phyloP scores from a whole-genome alignment of 2,329 filamentous ascomycete genomes.

The Pseudogymnoascus sp. region DNA sequence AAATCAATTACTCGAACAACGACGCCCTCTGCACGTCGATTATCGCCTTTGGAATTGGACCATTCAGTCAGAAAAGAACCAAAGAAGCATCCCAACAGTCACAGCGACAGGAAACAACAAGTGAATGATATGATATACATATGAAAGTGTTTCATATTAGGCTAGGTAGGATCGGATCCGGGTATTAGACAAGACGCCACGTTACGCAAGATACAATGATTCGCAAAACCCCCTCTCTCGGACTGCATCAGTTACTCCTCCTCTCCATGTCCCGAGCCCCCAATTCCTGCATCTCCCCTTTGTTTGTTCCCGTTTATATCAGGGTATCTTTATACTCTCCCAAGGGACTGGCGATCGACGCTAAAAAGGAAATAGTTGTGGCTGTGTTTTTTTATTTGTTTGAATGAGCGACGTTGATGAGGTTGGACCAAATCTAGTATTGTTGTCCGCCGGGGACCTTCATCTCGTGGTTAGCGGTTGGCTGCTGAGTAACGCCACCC shows the following conservation, averaged over 20 bases:
- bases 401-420: neutral
- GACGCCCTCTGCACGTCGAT: neutral
- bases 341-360: neutral
- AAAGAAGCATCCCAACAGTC: neutral
- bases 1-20: neutral
- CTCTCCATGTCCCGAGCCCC: neutral
- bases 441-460: neutral
- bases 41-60: neutral
- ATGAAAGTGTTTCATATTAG: neutral
- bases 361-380: neutral
- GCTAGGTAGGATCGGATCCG: neutral
- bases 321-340: neutral
- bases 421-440: neutral
- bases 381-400: neutral
- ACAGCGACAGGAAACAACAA: neutral
- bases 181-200: slow-evolving; percentile 5
- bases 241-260: neutral
- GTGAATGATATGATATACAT: neutral
- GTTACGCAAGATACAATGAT: neutral
- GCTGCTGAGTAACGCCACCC: slow-evolving; percentile 2
- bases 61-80: neutral
- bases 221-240: neutral
- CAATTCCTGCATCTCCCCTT: neutral
- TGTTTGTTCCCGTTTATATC: neutral
- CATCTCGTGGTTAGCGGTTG: neutral